These are phyloP conservation scores for Fusarium sororula DNA, from an alignment of 2,329 filamentous ascomycete genomes.

Conservation along the genomic window DNA sequence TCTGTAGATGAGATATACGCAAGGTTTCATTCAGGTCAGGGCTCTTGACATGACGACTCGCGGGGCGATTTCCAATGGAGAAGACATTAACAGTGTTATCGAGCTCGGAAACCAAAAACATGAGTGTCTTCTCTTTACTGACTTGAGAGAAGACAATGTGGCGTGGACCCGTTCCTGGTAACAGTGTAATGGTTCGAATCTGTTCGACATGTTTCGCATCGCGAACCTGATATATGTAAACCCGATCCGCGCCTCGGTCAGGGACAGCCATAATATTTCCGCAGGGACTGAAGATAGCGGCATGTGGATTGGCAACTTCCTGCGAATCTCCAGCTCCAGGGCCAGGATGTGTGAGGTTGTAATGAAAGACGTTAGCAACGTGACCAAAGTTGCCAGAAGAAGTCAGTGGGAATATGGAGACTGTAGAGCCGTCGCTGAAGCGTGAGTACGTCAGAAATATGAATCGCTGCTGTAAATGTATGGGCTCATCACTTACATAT, in stretches of 20 bases:
- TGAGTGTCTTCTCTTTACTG: background rate
- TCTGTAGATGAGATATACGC: background rate
- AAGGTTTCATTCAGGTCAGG: background rate
- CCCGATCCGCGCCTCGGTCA: background rate
- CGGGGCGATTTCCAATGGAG: rapidly evolving
- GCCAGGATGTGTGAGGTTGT: background rate
- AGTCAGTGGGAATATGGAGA: background rate
- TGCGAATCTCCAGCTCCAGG: background rate
- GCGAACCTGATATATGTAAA: background rate
- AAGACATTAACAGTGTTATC: background rate
- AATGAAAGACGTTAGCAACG: background rate
- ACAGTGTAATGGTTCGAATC: background rate
- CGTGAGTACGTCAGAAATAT: rapidly evolving
- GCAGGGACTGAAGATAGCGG: rapidly evolving
- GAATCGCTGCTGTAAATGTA: rapidly evolving
- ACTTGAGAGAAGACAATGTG: background rate
- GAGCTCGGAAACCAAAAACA: background rate
- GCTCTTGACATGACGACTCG: rapidly evolving
- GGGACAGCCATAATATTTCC: background rate
- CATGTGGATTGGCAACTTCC: background rate
- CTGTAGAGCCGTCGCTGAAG: background rate
- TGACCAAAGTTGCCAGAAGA: background rate
- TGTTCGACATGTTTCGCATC: background rate
- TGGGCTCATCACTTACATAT: background rate
- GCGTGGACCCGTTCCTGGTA: background rate